phyloP scores from a whole-genome alignment of 805 yeast genomes.

The Peterozyma xylosa region DNA sequence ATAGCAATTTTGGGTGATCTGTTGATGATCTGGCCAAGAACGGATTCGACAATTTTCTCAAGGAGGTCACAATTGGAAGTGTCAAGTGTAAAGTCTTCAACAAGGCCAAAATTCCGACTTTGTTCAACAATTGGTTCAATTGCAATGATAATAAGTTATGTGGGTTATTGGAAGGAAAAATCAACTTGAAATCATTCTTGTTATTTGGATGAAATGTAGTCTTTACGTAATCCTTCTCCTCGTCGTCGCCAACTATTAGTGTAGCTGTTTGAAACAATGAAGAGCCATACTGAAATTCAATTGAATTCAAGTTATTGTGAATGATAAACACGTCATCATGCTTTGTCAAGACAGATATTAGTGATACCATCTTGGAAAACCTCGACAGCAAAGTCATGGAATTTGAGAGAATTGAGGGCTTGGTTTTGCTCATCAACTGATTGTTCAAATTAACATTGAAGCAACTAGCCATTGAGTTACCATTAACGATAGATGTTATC shows the following conservation, averaged over 20 bases:
- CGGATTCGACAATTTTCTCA: neutral
- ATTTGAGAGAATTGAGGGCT: neutral
- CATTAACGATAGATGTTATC: slow-evolving; percentile 19
- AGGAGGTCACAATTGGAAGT: slow-evolving; percentile 2
- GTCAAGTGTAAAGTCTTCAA: slow-evolving; percentile 3
- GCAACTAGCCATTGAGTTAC: neutral
- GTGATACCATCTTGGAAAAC: slow-evolving; percentile 5
- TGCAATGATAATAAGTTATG: slow-evolving; percentile 3
- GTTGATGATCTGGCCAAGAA: neutral
- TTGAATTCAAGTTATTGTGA: slow-evolving; percentile 2
- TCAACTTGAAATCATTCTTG: neutral
- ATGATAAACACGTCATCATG: slow-evolving; percentile 1
- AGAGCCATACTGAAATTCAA: slow-evolving; percentile 3
- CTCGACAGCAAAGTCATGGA: slow-evolving; percentile 4
- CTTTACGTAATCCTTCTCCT: too few species aligned
- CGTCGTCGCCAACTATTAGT: neutral
- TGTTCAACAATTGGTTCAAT: slow-evolving; percentile 1
- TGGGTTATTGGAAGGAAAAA: slow-evolving; percentile 2
- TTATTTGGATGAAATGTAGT: neutral
- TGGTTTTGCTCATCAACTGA: too few species aligned
- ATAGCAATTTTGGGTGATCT: neutral
- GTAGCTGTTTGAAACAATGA: neutral
- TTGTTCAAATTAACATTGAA: too few species aligned
- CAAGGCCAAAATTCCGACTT: slow-evolving; percentile 2
- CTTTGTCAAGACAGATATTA: slow-evolving; percentile 1